These are phyloP conservation scores for Emmonsiellopsis sp. DNA, from an alignment of 2,329 filamentous ascomycete species.

Conservation along the genomic window DNA sequence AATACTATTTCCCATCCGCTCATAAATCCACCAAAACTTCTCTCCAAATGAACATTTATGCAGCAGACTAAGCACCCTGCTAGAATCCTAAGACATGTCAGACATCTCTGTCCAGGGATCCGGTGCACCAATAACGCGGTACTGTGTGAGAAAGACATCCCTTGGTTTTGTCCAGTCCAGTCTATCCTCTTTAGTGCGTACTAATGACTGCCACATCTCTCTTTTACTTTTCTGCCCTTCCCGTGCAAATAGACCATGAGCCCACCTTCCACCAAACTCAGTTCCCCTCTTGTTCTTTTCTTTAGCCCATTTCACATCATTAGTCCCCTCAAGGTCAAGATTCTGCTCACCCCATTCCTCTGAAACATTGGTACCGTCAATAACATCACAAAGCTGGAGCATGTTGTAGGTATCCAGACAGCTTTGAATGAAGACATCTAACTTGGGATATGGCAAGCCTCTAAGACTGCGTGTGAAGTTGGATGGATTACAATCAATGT, in stretches of 20 bases:
- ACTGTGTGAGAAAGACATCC: conserved; percentile 18
- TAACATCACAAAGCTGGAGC: conserved; percentile 20
- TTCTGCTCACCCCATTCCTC: conserved; percentile 21
- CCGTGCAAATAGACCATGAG: conserved; percentile 18
- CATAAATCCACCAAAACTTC: no score
- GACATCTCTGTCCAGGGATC: conserved; percentile 20
- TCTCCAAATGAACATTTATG: no score
- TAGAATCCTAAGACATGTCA: conserved; percentile 13
- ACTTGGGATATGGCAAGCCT: conserved; percentile 22
- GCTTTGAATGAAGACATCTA: conserved; percentile 20
- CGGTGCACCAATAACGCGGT: conserved; percentile 19
- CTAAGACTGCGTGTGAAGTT: conserved; percentile 20
- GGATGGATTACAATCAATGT: conserved; percentile 18
- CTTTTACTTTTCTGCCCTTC: conserved; percentile 16
- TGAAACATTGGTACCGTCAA: conserved; percentile 22
- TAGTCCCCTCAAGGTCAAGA: conserved; percentile 18
- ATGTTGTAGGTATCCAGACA: conserved; percentile 20
- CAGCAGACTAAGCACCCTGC: no score
- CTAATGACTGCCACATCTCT: conserved; percentile 19
- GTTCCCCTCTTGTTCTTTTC: conserved; percentile 17
- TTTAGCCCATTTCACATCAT: conserved; percentile 19
- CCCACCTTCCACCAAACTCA: conserved; percentile 18
- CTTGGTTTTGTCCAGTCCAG: conserved; percentile 21
- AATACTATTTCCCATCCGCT: no score
- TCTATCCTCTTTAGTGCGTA: conserved; percentile 18